Evolutionary conservation across 306 rosid genomes (phyloP), one percentile per base, ranked within the genome.

Genomic region (Rubus idaeus): DNA sequence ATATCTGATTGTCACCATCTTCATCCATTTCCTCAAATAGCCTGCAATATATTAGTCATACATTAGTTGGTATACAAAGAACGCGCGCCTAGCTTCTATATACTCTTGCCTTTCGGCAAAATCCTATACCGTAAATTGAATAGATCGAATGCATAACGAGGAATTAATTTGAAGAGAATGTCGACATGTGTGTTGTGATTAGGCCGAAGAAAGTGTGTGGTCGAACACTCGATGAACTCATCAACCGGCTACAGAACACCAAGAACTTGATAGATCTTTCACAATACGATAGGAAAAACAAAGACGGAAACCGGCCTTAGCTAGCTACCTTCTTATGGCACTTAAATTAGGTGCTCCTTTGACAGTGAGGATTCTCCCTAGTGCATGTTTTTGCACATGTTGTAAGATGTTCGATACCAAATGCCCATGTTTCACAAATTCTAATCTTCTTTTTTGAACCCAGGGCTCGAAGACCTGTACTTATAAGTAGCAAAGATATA

Each of bases 21-120:
- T 75, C 86, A 70, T 84, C 84, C 17, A 89, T 75, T 74, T 89
- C 93, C 17, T 81, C 65, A 58, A 84, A 86, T 16, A 89, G 68
- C 75, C 93, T 86, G 86, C 82, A 73, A 69, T 11, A 21, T 44
- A 16, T 70, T 17, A n/a, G 30, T 72, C 30, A 72, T 16, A 2
- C 12, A 39, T 30, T 37, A 63, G 68, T 16, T 37, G 5, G 42
- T 63, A 61, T 37, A 35, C n/a, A 30, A 2, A 63, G 10, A 35
- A 16, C n/a, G n/a, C n/a, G n/a, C n/a, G 21, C 2, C 18, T n/a
- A n/a, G n/a, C n/a, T 20, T 35, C 35, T 30, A 30, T 16, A 0
- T 35, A 5, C 17, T 11, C 13, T 12, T 62, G 12, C 21, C 2
- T 35, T 10, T 10, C 13, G 3, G 65, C 7, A 30, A 23, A 5